Conservation (phyloP, 1,284 basidiomycete genomes). For the Bondarzewia mesenterica region DNA sequence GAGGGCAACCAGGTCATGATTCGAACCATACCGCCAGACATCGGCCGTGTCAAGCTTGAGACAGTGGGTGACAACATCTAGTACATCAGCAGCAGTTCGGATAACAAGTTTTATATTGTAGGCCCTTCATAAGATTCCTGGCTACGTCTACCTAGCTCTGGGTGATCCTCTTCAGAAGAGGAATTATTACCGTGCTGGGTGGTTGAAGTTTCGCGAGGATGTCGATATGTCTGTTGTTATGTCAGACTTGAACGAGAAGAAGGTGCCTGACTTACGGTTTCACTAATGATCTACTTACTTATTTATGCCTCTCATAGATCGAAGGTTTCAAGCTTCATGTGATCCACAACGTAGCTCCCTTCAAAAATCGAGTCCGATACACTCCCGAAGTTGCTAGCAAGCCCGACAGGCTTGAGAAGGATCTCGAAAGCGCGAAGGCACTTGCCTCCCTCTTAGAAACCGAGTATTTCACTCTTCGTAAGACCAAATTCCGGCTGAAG, state of each 20-base stretch:
- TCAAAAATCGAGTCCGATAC: constrained; percentile 68
- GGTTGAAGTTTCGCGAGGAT: constrained; percentile 80
- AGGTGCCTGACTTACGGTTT: constrained; percentile 63
- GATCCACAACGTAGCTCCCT: constrained; percentile 72
- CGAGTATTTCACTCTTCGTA: constrained; percentile 46
- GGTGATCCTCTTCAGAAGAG: constrained; percentile 87
- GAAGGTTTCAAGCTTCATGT: constrained; percentile 91
- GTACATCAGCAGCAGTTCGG: constrained; percentile 8
- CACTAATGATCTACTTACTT: background rate
- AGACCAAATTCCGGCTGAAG: constrained; percentile 27
- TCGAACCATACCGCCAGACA: constrained; percentile 86
- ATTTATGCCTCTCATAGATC: constrained; percentile 44
- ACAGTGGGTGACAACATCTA: constrained; percentile 43
- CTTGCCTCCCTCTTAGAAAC: constrained; percentile 71
- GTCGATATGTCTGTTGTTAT: constrained; percentile 73
- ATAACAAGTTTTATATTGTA: constrained; percentile 20
- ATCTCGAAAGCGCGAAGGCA: constrained; percentile 64
- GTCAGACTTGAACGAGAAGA: constrained; percentile 70
- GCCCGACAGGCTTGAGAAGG: constrained; percentile 71
- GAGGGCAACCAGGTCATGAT: constrained; percentile 90
- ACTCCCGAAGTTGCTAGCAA: constrained; percentile 76
- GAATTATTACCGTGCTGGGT: constrained; percentile 87
- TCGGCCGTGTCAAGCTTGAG: constrained; percentile 81
- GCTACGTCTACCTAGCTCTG: constrained; percentile 76
- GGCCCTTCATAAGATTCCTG: constrained; percentile 60